phyloP scores from a whole-genome alignment of 2,329 filamentous ascomycete species.

The Exserohilum rostratum region DNA sequence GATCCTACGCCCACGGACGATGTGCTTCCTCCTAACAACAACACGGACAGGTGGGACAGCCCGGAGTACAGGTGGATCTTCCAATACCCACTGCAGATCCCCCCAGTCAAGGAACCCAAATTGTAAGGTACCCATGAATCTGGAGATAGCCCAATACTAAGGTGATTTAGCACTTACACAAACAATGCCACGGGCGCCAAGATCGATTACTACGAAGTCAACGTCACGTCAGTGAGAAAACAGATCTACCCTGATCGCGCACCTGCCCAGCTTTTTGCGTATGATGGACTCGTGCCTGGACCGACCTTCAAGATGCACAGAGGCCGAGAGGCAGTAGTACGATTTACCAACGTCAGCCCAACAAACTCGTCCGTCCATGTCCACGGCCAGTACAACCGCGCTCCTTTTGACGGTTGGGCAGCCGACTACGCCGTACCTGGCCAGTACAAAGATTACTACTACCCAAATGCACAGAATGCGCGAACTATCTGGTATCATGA shows the following conservation, averaged over 20 bases:
- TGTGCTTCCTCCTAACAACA: constrained; percentile 3
- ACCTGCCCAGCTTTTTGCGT: constrained; percentile 54
- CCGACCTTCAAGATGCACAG: constrained; percentile 59
- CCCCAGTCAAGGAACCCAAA: constrained; percentile 52
- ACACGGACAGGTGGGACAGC: constrained; percentile 33
- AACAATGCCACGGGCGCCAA: constrained; percentile 42
- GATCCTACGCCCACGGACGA: constrained; percentile 6
- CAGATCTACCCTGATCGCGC: constrained; percentile 54
- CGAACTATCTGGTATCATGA: constrained; percentile 65
- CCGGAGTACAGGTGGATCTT: constrained; percentile 50
- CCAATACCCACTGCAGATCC: constrained; percentile 53
- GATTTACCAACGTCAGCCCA: constrained; percentile 59
- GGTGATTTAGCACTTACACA: constrained; percentile 39
- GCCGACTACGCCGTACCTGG: constrained; percentile 58
- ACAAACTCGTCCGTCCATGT: constrained; percentile 58
- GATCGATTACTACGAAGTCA: constrained; percentile 57
- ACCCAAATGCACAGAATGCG: constrained; percentile 61
- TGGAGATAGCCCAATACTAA: constrained; percentile 20
- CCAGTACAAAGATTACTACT: constrained; percentile 68
- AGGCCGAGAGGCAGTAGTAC: constrained; percentile 60
- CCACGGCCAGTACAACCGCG: constrained; percentile 58
- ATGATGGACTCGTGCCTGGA: constrained; percentile 62
- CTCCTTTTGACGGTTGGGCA: constrained; percentile 62
- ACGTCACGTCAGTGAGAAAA: constrained; percentile 49
- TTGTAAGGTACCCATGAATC: constrained; percentile 39